phyloP scores from a whole-genome alignment of 139 green algal genomes.

The Auxenochlorella pyrenoidosa region DNA sequence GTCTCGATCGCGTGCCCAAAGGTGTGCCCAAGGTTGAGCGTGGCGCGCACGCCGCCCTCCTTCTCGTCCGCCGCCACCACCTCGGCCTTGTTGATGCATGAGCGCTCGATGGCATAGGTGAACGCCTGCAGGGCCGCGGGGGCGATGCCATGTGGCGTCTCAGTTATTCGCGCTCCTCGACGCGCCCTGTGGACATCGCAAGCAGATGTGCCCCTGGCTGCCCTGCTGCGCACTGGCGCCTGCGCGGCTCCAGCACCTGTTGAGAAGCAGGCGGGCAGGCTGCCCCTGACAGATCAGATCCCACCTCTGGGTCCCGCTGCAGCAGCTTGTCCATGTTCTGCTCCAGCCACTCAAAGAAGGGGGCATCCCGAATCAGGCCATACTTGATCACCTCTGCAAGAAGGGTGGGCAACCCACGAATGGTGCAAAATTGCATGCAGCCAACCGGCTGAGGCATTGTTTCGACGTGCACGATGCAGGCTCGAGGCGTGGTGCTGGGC shows the following conservation, averaged over 20 bases:
- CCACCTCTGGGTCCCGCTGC: slow-evolving; percentile 72
- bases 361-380: slow-evolving; percentile 94
- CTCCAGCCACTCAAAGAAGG: slow-evolving; percentile 97
- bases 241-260: background rate
- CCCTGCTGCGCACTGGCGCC: no score
- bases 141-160: background rate
- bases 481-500: no score
- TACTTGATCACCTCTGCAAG: slow-evolving; percentile 97
- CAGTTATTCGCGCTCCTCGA: no score
- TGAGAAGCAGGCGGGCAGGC: background rate
- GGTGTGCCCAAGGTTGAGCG: slow-evolving; percentile 98
- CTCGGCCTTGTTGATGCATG: slow-evolving; percentile 96
- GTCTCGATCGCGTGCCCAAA: slow-evolving; percentile 99
- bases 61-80: slow-evolving; percentile 95
- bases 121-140: slow-evolving; percentile 62
- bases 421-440: no score
- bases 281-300: background rate
- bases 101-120: slow-evolving; percentile 93
- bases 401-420: background rate
- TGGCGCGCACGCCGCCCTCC: slow-evolving; percentile 95
- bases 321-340: slow-evolving; percentile 91
- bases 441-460: no score
- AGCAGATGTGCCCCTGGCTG: background rate
- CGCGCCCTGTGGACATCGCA: no score
- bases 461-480: no score